phyloP scores from a whole-genome alignment of 805 yeast species.

The Yarrowia sp. region DNA sequence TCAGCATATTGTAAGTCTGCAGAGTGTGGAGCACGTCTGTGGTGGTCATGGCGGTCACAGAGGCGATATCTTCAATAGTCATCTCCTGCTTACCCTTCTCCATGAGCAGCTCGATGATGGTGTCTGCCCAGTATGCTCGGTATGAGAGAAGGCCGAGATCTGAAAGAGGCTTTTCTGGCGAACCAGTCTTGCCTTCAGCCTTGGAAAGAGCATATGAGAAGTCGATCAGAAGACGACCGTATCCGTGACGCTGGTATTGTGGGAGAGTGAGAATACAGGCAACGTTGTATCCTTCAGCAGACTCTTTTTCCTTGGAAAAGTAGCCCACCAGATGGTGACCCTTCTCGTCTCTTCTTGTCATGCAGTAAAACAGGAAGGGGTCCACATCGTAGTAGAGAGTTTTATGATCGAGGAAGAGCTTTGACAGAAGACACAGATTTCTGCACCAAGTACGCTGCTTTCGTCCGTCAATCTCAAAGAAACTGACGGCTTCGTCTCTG shows the following conservation, averaged over 20 bases:
- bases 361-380: slow-evolving; percentile 93
- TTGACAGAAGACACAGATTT: slow-evolving; percentile 87
- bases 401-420: slow-evolving; percentile 92
- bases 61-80: slow-evolving; percentile 89
- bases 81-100: slow-evolving; percentile 68
- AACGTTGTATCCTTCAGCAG: slow-evolving; percentile 92
- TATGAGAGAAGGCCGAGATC: slow-evolving; percentile 93
- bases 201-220: slow-evolving; percentile 90
- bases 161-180: slow-evolving; percentile 96
- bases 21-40: slow-evolving; percentile 93
- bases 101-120: slow-evolving; percentile 73
- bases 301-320: slow-evolving; percentile 95
- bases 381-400: slow-evolving; percentile 97
- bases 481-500: slow-evolving; percentile 88
- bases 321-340: slow-evolving; percentile 98
- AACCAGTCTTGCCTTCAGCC: slow-evolving; percentile 88
- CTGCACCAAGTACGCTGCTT: slow-evolving; percentile 98
- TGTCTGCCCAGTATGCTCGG: slow-evolving; percentile 96
- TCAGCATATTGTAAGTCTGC: slow-evolving; percentile 85
- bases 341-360: slow-evolving; percentile 86
- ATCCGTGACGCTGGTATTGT: slow-evolving; percentile 95
- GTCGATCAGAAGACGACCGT: slow-evolving; percentile 88
- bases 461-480: slow-evolving; percentile 97
- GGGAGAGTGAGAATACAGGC: slow-evolving; percentile 97
- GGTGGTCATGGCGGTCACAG: slow-evolving; percentile 91